A percentile compares a stretch with the other conserved stretches of the same genome.
Evolutionary conservation across 495 filamentous ascomycete species (phyloP).

Genomic region (Pyrenula aspistea): DNA sequence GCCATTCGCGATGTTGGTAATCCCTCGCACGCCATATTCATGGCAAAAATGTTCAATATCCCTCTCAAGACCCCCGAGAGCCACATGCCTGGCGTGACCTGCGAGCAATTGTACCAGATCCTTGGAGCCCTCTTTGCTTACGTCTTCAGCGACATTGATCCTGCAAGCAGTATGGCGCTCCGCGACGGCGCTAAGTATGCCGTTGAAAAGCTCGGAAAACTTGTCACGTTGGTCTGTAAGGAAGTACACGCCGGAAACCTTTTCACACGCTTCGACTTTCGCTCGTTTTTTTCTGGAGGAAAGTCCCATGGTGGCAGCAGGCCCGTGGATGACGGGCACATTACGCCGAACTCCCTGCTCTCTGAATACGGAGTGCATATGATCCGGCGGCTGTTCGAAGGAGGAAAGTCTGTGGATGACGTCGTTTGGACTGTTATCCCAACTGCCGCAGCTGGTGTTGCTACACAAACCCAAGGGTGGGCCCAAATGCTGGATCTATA

Average conservation of each 20-base stretch:
- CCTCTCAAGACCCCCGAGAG: slow-evolving; percentile 61
- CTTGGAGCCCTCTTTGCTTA: slow-evolving; percentile 52
- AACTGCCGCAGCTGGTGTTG: slow-evolving; percentile 45
- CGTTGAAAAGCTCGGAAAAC: slow-evolving; percentile 45
- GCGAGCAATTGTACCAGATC: slow-evolving; percentile 70
- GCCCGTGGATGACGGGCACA: too few relatives aligned
- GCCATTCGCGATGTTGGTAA: slow-evolving; percentile 69
- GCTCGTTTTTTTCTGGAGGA: slow-evolving; percentile 35
- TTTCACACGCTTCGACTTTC: slow-evolving; percentile 31
- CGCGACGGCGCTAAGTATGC: slow-evolving; percentile 50
- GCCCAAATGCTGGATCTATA: slow-evolving; percentile 75
- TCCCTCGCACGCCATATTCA: slow-evolving; percentile 59
- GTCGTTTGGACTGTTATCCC: slow-evolving; percentile 63
- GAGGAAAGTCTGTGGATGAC: slow-evolving; percentile 50
- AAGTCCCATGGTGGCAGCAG: slow-evolving; percentile 18
- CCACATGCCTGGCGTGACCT: slow-evolving; percentile 59
- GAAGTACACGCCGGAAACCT: slow-evolving; percentile 42
- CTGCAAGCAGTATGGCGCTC: slow-evolving; percentile 40
- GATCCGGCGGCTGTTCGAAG: slow-evolving; percentile 56
- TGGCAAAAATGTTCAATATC: slow-evolving; percentile 57
- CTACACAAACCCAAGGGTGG: slow-evolving; percentile 57
- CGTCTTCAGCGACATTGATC: slow-evolving; percentile 44
- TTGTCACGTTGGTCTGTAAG: slow-evolving; percentile 57
- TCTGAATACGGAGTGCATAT: slow-evolving; percentile 57
- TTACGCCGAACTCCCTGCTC: slow-evolving; percentile 29